phyloP scores from a whole-genome alignment of 2,329 filamentous ascomycete genomes.

The Clonostachys sp. region DNA sequence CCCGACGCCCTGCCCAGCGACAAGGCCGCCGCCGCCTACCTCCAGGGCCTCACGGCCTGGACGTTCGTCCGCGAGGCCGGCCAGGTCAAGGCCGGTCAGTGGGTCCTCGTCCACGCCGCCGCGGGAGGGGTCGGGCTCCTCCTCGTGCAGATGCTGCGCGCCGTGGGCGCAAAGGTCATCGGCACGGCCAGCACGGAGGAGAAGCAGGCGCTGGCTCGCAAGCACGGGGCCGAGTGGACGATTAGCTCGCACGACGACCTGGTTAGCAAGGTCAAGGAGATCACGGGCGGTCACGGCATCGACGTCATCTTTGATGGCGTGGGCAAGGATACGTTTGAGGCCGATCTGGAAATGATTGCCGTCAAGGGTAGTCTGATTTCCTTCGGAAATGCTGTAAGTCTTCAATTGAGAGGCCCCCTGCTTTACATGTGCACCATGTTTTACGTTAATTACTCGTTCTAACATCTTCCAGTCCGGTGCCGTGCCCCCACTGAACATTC shows the following conservation, averaged over 20 bases:
- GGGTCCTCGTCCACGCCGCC: conserved; percentile 79
- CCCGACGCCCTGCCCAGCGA: conserved; percentile 58
- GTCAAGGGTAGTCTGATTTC: conserved; percentile 73
- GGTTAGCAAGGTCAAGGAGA: conserved; percentile 55
- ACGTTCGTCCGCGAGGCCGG: conserved; percentile 74
- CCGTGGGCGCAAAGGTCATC: conserved; percentile 72
- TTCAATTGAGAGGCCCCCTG: background rate
- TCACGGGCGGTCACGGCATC: conserved; percentile 69
- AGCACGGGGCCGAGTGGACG: conserved; percentile 66
- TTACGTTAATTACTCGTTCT: background rate
- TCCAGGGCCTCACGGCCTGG: conserved; percentile 81
- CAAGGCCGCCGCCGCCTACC: conserved; percentile 61
- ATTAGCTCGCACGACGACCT: conserved; percentile 65
- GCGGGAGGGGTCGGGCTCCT: conserved; percentile 77
- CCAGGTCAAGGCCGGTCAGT: conserved; percentile 72
- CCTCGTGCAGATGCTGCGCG: conserved; percentile 69
- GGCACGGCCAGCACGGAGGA: conserved; percentile 71
- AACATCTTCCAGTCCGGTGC: conserved; percentile 50
- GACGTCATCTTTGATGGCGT: conserved; percentile 82
- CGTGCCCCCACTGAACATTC: conserved; percentile 60
- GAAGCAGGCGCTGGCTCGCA: conserved; percentile 66
- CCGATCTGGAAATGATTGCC: conserved; percentile 67
- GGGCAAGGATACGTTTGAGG: conserved; percentile 80
- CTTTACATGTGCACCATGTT: background rate
- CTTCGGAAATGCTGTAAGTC: conserved; percentile 73